Base-by-base conservation (phyloP, 1,284 basidiomycete species). In the Ceratobasidium theobromae region DNA sequence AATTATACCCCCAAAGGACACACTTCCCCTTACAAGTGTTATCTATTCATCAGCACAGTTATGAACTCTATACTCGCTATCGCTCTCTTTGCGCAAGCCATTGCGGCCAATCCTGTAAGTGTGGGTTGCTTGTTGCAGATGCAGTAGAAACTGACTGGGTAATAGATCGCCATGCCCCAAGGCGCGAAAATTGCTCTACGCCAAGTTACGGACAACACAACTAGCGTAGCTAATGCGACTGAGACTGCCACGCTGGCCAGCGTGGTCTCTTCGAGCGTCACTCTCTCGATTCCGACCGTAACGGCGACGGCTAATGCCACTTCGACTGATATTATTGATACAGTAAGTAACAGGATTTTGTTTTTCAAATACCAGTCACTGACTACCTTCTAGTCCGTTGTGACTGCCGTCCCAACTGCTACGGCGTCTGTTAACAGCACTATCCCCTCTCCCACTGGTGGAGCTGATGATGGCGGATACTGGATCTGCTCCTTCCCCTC, bases 71-170 rank as follows among this genome's bases (percentile, higher is more conserved):
- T 60, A 27, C 35, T 60, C n/a, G 55, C 43, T 16, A 8, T 60
- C 30, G 55, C 55, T 14, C 55, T 60, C 43, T 41, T 35, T 33
- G 55, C 55, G 9, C 55, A 49, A n/a, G 55, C 45, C 30, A 38
- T 60, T 60, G 27, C 32, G 18, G 55, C 55, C 43, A 60, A 60
- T 21, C 55, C 55, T 11, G 55, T 60, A 23, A 25, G 55, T 57
- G 21, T 45, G 1, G 14, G n/a, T 33, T 18, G 21, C 11, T 38
- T 16, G 21, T 16, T 6, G 16, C 6, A 16, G 8, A 38, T 38
- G 6, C 8, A 38, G 6, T 16, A 38, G 35, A 38, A 16, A 38
- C 35, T 38, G 6, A 38, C 16, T 38, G 35, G 35, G 6, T 38
- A 38, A 38, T 38, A 38, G 35, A 38, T 38, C 16, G 6, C 6